phyloP scores from a whole-genome alignment of 106 monocot species.

The Apostasia shenzhenica region DNA sequence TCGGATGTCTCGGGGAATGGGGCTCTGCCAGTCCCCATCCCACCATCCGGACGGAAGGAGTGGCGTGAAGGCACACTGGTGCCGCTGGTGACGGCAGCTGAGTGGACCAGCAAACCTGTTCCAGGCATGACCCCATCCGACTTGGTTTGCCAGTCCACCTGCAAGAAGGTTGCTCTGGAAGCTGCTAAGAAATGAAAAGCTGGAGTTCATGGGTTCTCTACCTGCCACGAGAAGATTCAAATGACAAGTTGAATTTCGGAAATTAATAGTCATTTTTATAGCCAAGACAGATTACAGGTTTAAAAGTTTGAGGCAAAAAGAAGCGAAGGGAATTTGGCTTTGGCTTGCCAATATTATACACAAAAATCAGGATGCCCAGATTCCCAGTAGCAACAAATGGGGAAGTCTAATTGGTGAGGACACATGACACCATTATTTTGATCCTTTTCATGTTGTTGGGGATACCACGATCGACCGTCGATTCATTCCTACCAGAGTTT shows the following conservation, averaged over 20 bases:
- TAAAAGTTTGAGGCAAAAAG: no score
- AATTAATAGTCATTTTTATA: neutral
- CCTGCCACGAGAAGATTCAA: constrained; percentile 22
- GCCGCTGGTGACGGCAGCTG: constrained; percentile 61
- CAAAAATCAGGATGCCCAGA: no score
- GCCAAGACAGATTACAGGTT: neutral
- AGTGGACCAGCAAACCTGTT: constrained; percentile 74
- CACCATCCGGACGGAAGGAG: constrained; percentile 87
- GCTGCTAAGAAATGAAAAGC: constrained; percentile 77
- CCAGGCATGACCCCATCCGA: constrained; percentile 93
- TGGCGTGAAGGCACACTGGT: constrained; percentile 80
- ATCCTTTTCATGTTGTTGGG: no score
- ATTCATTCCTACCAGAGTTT: no score
- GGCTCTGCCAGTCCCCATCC: constrained; percentile 87
- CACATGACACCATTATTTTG: no score
- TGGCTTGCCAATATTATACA: no score
- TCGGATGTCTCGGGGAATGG: constrained; percentile 53
- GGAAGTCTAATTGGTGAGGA: no score
- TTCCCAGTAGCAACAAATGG: no score
- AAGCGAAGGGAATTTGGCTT: no score
- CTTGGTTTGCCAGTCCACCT: constrained; percentile 50
- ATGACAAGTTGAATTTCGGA: no score
- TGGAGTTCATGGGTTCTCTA: constrained; percentile 19
- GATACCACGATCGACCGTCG: no score
- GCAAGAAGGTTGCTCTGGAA: constrained; percentile 69